Percentiles rank a stretch among this genome's conserved stretches.
phyloP scores from a whole-genome alignment of 495 filamentous ascomycete species.

The Podospora pseudocomata region DNA sequence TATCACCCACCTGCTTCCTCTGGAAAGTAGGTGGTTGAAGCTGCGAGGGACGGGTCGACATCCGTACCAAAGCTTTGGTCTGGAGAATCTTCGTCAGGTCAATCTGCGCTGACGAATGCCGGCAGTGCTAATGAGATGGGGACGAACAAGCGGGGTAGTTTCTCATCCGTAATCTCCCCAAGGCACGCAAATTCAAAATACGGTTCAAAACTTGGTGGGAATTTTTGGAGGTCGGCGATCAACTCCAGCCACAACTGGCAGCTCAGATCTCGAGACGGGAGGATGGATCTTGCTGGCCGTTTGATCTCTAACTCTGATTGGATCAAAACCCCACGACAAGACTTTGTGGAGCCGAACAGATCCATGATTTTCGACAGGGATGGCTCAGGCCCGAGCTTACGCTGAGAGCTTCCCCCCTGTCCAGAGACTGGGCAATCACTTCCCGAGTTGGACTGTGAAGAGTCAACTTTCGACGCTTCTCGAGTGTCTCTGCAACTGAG shows the following conservation, averaged over 20 bases:
- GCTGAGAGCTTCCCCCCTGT: not conserved
- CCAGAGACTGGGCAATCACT: not conserved
- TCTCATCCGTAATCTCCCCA: not conserved
- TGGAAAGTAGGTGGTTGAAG: not conserved
- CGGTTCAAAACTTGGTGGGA: not conserved
- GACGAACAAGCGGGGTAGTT: not conserved
- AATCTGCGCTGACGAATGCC: not conserved
- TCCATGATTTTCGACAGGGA: constrained; percentile 1
- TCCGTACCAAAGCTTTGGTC: not conserved
- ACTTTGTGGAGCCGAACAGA: not conserved
- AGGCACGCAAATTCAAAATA: not conserved
- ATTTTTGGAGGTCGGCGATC: constrained; percentile 8
- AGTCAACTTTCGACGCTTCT: not conserved
- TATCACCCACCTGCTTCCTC: not conserved
- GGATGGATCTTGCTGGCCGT: not conserved
- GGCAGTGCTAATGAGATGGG: not conserved
- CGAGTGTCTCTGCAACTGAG: not conserved
- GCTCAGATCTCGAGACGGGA: not conserved
- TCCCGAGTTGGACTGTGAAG: not conserved
- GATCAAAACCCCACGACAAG: not conserved
- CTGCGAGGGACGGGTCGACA: not conserved
- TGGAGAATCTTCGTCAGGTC: not conserved
- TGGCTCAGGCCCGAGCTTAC: not conserved
- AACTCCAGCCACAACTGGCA: constrained; percentile 6
- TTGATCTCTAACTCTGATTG: not conserved